Evolutionary conservation across 1,284 basidiomycete genomes (phyloP), one percentile per base, ranked within the genome.

Genomic region (Laetiporus sulphureus): DNA sequence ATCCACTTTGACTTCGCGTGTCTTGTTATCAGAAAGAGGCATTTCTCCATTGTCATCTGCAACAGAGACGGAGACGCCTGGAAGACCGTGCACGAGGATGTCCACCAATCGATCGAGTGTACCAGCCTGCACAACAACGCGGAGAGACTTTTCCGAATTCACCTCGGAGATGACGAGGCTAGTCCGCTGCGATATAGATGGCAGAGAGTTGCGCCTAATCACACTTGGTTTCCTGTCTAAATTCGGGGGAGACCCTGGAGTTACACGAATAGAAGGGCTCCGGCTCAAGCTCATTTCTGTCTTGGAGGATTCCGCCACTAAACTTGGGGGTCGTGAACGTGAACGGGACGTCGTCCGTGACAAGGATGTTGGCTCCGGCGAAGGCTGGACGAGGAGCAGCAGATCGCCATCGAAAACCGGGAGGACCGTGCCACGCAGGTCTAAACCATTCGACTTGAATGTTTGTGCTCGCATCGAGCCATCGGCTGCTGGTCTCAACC

Each of bases 11-110:
- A 90, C 65, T 35, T 83, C 78, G 30, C 84, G 66, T 1, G 79
- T 81, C 62, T 76, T 81, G 6, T 76, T 75, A 47, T 85, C 81
- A 24, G 75, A 66, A 32, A 90, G 59, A 0, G 83, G 77, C 64
- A 83, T 84, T 57, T 89, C 84, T 0, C 87, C 87, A 51, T 86
- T 88, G 56, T 90, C 87, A 49, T 91, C 87, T 1, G 85, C 76
- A 2, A 87, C 80, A 0, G 82, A 79, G 1, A 87, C 83, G 0
- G 79, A 79, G 1, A 89, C 75, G 25, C 80, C 81, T 37, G 79
- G 77, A n/a, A 91, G 64, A 2, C 87, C 87, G 54, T 83, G 79
- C 0, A 86, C 76, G 12, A 91, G 69, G 10, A 88, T 71, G 36
- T 82, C 76, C 6, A 90, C 81, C 3, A 91, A 66, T 16, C 74